Base-by-base conservation (phyloP, 2,329 filamentous ascomycete genomes). In the Penicillium sp. region DNA sequence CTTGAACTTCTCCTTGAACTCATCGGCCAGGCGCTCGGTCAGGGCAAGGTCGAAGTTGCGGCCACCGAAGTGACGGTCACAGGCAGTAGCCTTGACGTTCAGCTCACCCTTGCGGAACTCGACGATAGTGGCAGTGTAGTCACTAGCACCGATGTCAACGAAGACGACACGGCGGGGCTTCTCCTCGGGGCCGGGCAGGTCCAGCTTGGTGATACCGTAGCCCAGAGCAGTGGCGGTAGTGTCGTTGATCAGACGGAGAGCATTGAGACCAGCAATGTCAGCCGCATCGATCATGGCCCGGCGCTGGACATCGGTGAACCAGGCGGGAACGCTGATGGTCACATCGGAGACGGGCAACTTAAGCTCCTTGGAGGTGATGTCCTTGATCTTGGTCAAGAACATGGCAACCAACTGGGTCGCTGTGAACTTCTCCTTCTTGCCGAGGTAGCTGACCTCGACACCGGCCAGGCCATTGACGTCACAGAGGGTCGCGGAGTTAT, bases 1-100 rank as follows among this genome's bases (percentile, higher is more conserved):
- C 80, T 95, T 95, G 82, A 88, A 95, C 74, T 95, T 96, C 73
- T 89, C 87, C 76, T 93, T 88, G 80, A 97, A 98, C 72, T 97
- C 90, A 65, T 87, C 85, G 62, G 86, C 87, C 66, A 98, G 89
- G 76, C 97, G 91, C 68, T 97, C 89, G 48, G 95, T 86, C 43
- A 98, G 76, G 53, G 89, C 89, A 75, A 89, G 86, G 79, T 98
- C 94, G 68, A 98, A 95, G 77, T 97, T 87, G 65, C 93, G 88
- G 58, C 93, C 93, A 78, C 93, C 93, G 58, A 97, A 95, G 77
- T 97, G 90, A 63, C 89, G 86, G 73, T 98, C 93, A 72, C 82
- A 96, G 53, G 90, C 83, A 36, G 90, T 96, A 22, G 88, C 78
- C 79, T 95, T 91, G 72, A 98, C 89, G 54, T 87, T 81, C 53